These are phyloP conservation scores for Aspergillus sp. DNA, from an alignment of 2,329 filamentous ascomycete species.

Conservation along the genomic window DNA sequence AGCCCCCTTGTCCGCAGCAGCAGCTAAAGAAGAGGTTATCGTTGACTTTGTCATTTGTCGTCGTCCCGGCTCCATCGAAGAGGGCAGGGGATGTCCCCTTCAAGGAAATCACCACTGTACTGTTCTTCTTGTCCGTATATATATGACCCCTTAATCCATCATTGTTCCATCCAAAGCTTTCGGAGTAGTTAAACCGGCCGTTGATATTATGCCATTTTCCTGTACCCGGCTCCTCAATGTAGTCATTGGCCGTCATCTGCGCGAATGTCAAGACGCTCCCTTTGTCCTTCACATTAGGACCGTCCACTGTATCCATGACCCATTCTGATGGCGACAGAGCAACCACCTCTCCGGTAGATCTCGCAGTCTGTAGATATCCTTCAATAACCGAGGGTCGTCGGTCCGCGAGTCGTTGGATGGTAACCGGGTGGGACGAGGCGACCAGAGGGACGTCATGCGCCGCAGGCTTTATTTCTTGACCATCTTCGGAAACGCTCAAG, in stretches of 20 bases:
- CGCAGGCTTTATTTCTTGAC: conserved; percentile 34
- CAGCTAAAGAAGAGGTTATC: conserved; percentile 98
- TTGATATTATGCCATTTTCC: conserved; percentile 80
- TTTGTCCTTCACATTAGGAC: conserved; percentile 79
- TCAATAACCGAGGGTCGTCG: conserved; percentile 70
- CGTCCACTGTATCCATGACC: conserved; percentile 70
- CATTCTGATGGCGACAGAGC: conserved; percentile 68
- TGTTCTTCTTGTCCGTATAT: conserved; percentile 78
- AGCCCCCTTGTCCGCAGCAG: conserved; percentile 90
- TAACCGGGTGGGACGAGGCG: conserved; percentile 57
- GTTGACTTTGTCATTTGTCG: conserved; percentile 94
- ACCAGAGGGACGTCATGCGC: conserved; percentile 48
- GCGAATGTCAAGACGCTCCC: conserved; percentile 77
- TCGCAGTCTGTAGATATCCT: conserved; percentile 65
- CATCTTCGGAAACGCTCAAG: conserved; percentile 33
- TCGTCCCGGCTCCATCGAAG: conserved; percentile 94
- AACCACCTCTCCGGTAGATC: conserved; percentile 60
- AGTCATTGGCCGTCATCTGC: conserved; percentile 83
- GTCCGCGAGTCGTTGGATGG: conserved; percentile 76
- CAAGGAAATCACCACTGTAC: conserved; percentile 81
- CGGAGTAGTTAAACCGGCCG: conserved; percentile 72
- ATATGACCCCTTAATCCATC: conserved; percentile 90
- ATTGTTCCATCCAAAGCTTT: conserved; percentile 84
- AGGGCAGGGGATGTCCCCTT: conserved; percentile 88
- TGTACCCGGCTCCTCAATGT: conserved; percentile 64